A percentile compares a stretch with the other conserved stretches of the same genome.
phyloP scores from a whole-genome alignment of 1,284 basidiomycete species.

The Rhizopogon parksii region DNA sequence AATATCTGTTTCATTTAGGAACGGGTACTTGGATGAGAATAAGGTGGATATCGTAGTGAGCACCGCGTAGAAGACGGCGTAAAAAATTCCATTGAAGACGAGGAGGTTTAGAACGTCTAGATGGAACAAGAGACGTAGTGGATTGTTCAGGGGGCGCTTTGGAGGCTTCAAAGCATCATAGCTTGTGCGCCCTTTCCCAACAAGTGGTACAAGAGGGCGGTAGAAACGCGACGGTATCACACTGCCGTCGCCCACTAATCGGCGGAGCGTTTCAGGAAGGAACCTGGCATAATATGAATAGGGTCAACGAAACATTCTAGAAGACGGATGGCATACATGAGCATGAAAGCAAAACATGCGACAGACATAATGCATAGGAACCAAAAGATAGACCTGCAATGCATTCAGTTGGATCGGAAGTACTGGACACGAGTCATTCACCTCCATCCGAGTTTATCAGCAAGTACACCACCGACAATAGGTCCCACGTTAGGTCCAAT shows the following conservation, averaged over 20 bases:
- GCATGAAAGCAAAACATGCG: conserved; percentile 44
- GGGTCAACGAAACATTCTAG: not conserved
- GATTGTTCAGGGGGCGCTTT: conserved; percentile 42
- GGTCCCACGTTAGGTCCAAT: conserved; percentile 47
- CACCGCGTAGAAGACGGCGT: conserved; percentile 60
- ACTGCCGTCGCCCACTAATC: conserved; percentile 54
- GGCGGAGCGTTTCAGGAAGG: conserved; percentile 57
- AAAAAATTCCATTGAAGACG: conserved; percentile 51
- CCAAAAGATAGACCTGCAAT: conserved; percentile 65
- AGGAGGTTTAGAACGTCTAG: conserved; percentile 59
- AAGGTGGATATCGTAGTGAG: conserved; percentile 59
- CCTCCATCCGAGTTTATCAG: conserved; percentile 64
- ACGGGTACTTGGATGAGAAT: conserved; percentile 53
- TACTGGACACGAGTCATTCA: conserved; percentile 19
- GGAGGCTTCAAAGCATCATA: conserved; percentile 25
- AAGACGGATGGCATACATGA: conserved; percentile 37
- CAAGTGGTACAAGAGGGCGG: conserved; percentile 48
- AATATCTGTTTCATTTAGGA: conserved; percentile 52
- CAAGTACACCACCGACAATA: conserved; percentile 52
- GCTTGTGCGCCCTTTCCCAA: conserved; percentile 33
- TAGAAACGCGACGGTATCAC: conserved; percentile 41
- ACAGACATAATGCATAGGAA: conserved; percentile 61
- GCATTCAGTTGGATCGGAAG: not conserved
- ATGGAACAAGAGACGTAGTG: conserved; percentile 50
- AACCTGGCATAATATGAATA: conserved; percentile 28